A percentile compares a stretch with the other conserved stretches of the same genome.
phyloP scores from a whole-genome alignment of 1,284 basidiomycete genomes.

The Caloboletus inedulis region DNA sequence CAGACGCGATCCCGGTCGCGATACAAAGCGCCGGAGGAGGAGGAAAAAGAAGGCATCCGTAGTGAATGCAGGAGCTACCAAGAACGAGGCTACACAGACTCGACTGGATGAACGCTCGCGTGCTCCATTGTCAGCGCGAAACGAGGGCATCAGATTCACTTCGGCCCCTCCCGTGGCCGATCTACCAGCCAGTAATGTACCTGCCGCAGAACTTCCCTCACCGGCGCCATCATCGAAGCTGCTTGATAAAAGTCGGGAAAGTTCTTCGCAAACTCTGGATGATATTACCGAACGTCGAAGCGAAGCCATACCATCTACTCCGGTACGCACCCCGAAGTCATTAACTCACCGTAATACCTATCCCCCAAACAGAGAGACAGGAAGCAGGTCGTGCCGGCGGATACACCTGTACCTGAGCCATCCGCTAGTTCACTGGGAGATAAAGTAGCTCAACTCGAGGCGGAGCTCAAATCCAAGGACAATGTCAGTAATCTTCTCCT shows the following conservation, averaged over 20 bases:
- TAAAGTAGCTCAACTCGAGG: constrained; percentile 39
- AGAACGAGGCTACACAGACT: constrained; percentile 12
- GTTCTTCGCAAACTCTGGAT: not conserved
- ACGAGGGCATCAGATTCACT: constrained; percentile 28
- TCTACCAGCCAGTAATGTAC: not conserved
- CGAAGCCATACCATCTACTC: constrained; percentile 7
- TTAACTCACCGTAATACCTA: constrained; percentile 5
- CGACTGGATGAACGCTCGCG: constrained; percentile 15
- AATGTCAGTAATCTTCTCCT: constrained; percentile 32
- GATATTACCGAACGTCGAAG: not conserved
- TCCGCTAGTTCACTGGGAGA: constrained; percentile 26
- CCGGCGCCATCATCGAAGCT: constrained; percentile 6
- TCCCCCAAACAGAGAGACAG: constrained; percentile 9
- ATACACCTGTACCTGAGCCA: not conserved
- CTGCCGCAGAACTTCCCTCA: not conserved
- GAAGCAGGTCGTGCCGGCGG: not conserved
- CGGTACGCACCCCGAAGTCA: constrained; percentile 14
- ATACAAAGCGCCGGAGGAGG: constrained; percentile 41
- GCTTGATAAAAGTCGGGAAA: not conserved
- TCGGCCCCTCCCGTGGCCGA: constrained; percentile 18
- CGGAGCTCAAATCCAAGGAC: constrained; percentile 42
- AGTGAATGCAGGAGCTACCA: constrained; percentile 19
- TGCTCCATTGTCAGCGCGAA: constrained; percentile 22
- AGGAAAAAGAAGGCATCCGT: constrained; percentile 41
- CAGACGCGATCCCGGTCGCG: constrained; percentile 36